A percentile compares a stretch with the other conserved stretches of the same genome.
Conservation (phyloP, 257 asterid species). For the Solanum pennellii region DNA sequence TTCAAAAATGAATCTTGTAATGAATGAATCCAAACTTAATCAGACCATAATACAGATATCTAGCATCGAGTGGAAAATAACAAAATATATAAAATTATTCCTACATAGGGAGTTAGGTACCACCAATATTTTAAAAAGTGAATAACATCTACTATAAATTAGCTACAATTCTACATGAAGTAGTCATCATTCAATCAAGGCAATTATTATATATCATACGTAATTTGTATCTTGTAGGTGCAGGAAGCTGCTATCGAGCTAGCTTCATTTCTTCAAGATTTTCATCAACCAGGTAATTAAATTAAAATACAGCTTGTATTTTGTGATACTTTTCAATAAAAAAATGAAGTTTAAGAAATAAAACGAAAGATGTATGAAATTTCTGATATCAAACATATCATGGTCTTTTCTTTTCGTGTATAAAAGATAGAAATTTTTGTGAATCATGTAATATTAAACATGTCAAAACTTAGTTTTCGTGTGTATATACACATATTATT, state of each 20-base stretch:
- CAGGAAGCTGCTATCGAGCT: neutral
- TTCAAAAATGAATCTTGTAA: neutral
- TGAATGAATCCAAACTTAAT: neutral
- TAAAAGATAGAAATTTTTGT: neutral
- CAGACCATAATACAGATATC: accelerated
- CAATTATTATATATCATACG: neutral
- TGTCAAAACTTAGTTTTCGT: neutral
- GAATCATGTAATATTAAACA: neutral
- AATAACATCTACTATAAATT: neutral
- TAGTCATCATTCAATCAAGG: neutral
- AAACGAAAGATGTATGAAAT: neutral
- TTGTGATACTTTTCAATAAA: neutral
- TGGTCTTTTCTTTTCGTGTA: neutral
- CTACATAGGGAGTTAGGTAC: neutral
- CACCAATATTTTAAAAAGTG: neutral
- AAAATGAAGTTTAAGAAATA: neutral
- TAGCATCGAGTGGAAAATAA: neutral
- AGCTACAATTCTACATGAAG: neutral
- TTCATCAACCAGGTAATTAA: neutral
- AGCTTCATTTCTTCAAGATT: neutral
- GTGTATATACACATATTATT: neutral
- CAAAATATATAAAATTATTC: neutral
- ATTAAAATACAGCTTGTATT: neutral
- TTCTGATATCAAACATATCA: neutral
- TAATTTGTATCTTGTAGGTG: neutral